phyloP scores from a whole-genome alignment of 805 yeast species.

The Candida awuae region DNA sequence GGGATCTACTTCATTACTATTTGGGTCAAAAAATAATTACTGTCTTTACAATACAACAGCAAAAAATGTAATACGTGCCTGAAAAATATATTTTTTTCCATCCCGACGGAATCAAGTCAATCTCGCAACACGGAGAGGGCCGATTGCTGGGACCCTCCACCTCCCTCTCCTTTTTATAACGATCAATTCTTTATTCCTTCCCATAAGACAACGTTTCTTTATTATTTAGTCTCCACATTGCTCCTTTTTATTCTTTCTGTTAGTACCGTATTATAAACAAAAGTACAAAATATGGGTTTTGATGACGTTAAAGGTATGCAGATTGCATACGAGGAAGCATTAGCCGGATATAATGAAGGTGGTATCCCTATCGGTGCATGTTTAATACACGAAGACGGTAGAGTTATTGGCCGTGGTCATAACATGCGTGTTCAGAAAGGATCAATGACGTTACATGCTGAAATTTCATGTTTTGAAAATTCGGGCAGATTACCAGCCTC shows the following conservation, averaged over 20 bases:
- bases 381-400: constrained; percentile 65
- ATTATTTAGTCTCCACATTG: too few species aligned
- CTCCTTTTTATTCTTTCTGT: background rate
- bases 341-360: constrained; percentile 64
- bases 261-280: background rate
- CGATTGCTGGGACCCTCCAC: too few species aligned
- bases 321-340: constrained; percentile 68
- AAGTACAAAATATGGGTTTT: constrained; percentile 39
- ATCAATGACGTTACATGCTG: constrained; percentile 86
- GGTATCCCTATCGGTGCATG: constrained; percentile 69
- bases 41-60: too few species aligned
- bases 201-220: too few species aligned
- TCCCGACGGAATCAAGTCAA: too few species aligned
- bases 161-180: too few species aligned
- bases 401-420: constrained; percentile 81
- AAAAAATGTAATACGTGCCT: too few species aligned
- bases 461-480: constrained; percentile 78
- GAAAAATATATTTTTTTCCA: too few species aligned
- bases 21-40: too few species aligned
- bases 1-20: too few species aligned
- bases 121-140: too few species aligned
- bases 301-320: constrained; percentile 61
- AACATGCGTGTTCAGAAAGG: constrained; percentile 81
- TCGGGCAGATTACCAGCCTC: constrained; percentile 84
- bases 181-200: too few species aligned